These are phyloP conservation scores for barley (Hordeum vulgare) DNA, from an alignment of 176 grass and related monocot genomes.

Conservation along the genomic window MorexV3_pseudomolecules_assembly NC_058518.1:482608037-482608536, in stretches of 20 bases:
- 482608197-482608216: neutral
- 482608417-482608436: neutral
- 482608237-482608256: neutral
- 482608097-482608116: neutral
- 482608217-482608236: neutral
- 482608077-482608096: neutral
- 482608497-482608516: neutral
- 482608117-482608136: too few species aligned
- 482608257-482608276: neutral
- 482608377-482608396: neutral
- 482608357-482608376: neutral
- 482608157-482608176: neutral
- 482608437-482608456: neutral
- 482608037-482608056: too few species aligned
- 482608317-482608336: neutral
- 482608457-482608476: neutral
- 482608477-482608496: neutral
- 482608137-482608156: neutral
- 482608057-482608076: neutral
- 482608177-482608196: neutral
- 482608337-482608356: neutral
- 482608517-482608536: neutral
- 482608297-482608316: neutral
- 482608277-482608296: neutral
- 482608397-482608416: neutral